Percentiles rank a stretch among this genome's conserved stretches.
phyloP scores from a whole-genome alignment of 1,139 yeast genomes.

The Saccharomyces hybrid region DNA sequence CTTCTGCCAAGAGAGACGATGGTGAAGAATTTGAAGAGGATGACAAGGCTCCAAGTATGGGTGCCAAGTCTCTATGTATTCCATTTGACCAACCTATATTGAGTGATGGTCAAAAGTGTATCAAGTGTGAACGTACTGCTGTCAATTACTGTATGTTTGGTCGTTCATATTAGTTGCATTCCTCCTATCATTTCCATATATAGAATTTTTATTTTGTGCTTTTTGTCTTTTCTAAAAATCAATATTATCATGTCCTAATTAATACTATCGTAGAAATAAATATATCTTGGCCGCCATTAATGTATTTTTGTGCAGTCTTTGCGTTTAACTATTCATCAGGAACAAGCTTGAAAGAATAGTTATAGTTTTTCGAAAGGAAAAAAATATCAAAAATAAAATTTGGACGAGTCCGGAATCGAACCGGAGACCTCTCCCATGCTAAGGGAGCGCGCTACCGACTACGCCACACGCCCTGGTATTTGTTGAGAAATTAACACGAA shows the following conservation, averaged over 20 bases:
- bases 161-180: conserved; percentile 61
- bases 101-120: conserved; percentile 75
- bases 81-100: conserved; percentile 87
- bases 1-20: conserved; percentile 72
- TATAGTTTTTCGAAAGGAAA: no score
- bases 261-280: not conserved
- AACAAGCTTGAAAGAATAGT: no score
- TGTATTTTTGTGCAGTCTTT: no score
- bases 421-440: conserved; percentile 88
- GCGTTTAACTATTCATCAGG: no score
- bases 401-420: conserved; percentile 90
- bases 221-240: not conserved
- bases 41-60: conserved; percentile 97
- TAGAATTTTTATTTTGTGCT: not conserved
- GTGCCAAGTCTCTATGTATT: conserved; percentile 96
- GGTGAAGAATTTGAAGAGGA: conserved; percentile 83
- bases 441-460: conserved; percentile 90
- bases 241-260: not conserved
- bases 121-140: conserved; percentile 71
- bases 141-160: conserved; percentile 87
- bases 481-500: not conserved
- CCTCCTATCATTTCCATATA: not conserved
- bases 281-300: not conserved
- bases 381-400: conserved; percentile 3
- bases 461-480: conserved; percentile 74